These are phyloP conservation scores for Lophiotrema nucula DNA, from an alignment of 495 filamentous ascomycete genomes.

Conservation along the genomic window DNA sequence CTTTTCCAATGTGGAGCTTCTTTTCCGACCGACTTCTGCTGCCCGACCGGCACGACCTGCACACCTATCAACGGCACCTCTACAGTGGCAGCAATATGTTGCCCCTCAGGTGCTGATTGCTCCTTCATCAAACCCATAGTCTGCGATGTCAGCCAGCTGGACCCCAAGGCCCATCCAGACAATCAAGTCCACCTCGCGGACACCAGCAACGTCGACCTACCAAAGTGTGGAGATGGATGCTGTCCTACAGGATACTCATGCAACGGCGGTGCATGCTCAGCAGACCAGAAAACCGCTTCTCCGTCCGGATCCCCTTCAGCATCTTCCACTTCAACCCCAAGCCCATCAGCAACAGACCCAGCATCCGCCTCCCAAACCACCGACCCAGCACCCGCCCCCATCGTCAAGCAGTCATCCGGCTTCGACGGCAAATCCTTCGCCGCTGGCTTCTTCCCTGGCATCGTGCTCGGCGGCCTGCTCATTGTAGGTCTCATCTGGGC, in stretches of 20 bases:
- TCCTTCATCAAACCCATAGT: constrained; percentile 63
- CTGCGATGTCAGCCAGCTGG: constrained; percentile 67
- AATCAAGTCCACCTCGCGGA: constrained; percentile 69
- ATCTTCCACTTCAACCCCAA: constrained; percentile 32
- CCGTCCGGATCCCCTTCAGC: constrained; percentile 36
- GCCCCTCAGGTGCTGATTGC: constrained; percentile 64
- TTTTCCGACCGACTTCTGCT: constrained; percentile 75
- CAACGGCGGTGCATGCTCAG: constrained; percentile 42
- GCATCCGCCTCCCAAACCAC: constrained; percentile 41
- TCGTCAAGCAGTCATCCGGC: constrained; percentile 28
- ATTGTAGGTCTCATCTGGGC: constrained; percentile 45
- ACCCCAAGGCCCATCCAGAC: constrained; percentile 59
- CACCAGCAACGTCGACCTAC: constrained; percentile 55
- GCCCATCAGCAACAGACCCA: constrained; percentile 36
- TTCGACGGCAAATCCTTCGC: constrained; percentile 57
- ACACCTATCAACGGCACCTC: constrained; percentile 56
- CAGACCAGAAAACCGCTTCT: constrained; percentile 3
- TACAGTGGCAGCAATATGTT: constrained; percentile 72
- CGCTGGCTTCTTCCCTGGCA: constrained; percentile 65
- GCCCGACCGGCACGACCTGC: constrained; percentile 61
- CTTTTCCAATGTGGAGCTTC: constrained; percentile 53
- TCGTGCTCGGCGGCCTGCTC: constrained; percentile 53
- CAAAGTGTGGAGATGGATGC: constrained; percentile 50
- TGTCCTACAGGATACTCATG: constrained; percentile 81
- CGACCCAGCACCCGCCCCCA: constrained; percentile 30